Base-by-base conservation (phyloP, 495 filamentous ascomycete species). In the Staphylotrichum longicolle region DNA sequence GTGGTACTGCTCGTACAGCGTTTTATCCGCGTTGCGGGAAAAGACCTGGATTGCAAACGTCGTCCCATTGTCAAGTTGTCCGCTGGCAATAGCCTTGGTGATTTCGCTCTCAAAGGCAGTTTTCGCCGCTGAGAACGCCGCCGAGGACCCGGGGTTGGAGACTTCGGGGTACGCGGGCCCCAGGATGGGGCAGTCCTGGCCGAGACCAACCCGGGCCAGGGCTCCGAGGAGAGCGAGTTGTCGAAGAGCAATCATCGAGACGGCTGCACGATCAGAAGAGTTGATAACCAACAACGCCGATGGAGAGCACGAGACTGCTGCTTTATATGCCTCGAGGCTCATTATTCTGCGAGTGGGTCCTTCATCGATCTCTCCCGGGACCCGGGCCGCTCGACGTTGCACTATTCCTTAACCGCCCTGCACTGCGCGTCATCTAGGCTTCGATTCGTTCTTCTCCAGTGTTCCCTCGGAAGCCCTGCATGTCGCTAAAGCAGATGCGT, bases 111-210 rank as follows among this genome's bases (percentile, higher is more conserved):
- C 45, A 10, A 58, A 37, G 33, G 57, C 55, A 1, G 58, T 56
- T n/a, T 49, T 57, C 14, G 48, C 34, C 4, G 60, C 35, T 14
- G 30, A 40, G 44, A 60, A 47, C 3, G 55, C 55, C 12, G 14
- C 2, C 4, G 55, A 34, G 3, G 55, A 39, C 8, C 4, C 55
- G 2, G 56, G 37, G 30, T 62, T 47, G 6, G 54, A 48, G 11
- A 64, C 45, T 1, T 63, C 49, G 15, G 62, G 65, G 32, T 68
- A 68, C 34, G 65, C 65, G 7, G 65, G 62, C 12, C 62, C 65
- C 6, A 60, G 58, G 40, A 68, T 62, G 4, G 65, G 65, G 45
- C 65, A 68, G 62, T 68, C 61, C 39, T 68, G 65, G 39, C 54
- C 57, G 2, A 58, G 15, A 3, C 44, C 45, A 10, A 58, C 34